phyloP scores from a whole-genome alignment of 805 yeast genomes.

The Saturnispora mendoncae region DNA sequence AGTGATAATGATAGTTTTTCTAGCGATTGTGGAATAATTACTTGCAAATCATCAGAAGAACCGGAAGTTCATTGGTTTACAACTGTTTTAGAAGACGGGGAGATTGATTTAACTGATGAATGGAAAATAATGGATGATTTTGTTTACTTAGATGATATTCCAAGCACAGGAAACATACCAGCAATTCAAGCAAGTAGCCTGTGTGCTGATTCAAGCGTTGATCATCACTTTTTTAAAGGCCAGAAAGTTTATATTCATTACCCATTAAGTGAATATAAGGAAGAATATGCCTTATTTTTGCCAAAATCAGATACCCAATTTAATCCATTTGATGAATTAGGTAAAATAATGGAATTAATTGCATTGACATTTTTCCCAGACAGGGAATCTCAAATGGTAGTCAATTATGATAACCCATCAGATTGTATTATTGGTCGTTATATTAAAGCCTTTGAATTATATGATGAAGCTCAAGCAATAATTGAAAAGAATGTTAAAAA shows the following conservation, averaged over 20 bases:
- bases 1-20: not conserved
- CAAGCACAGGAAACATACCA: conserved; percentile 4
- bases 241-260: conserved; percentile 25
- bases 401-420: conserved; percentile 29
- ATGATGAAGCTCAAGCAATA: conserved; percentile 26
- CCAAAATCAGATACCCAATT: conserved; percentile 47
- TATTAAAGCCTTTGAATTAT: conserved; percentile 26
- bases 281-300: conserved; percentile 38
- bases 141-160: conserved; percentile 14
- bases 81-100: conserved; percentile 14
- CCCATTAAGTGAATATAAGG: conserved; percentile 40
- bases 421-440: conserved; percentile 34
- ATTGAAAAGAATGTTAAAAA: conserved; percentile 4
- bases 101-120: conserved; percentile 6
- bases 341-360: conserved; percentile 37
- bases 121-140: conserved; percentile 19
- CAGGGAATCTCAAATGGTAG: conserved; percentile 25
- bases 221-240: conserved; percentile 22
- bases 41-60: conserved; percentile 2
- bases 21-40: not conserved
- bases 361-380: conserved; percentile 35
- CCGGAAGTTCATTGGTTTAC: conserved; percentile 19
- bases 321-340: conserved; percentile 58
- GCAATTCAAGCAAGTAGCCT: conserved; percentile 5
- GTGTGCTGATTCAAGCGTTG: conserved; percentile 14